Base-by-base conservation (phyloP, 192 early-diverging fungal genomes). In the Coemansia sp. region DNA sequence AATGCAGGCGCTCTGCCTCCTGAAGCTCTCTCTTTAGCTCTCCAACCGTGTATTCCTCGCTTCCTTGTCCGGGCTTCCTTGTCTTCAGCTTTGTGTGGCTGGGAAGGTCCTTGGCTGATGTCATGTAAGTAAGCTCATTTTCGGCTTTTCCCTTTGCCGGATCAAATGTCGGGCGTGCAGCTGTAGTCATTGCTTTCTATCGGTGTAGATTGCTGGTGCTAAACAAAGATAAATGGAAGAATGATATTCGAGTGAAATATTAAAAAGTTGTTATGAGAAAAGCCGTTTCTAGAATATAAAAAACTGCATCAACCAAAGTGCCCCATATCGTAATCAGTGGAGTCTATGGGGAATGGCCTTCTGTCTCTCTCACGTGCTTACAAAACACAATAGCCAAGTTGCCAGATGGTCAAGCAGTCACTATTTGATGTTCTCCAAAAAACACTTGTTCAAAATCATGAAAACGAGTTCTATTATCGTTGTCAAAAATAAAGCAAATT, bases 61-160 rank as follows among this genome's bases (percentile, higher is more conserved):
- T 77, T n/a, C 85, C 83, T 65, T 90, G 90, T 0, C 88, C 91
- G 6, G 85, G 82, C 67, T 87, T 85, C 77, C 91, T 84, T 61
- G 84, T 89, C 66, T 93, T 93, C 64, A 93, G 86, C 64, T 86
- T 87, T 26, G 90, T 92, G 55, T 93, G 89, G 29, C 87, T 84
- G 15, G 90, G 85, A 29, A 93, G 74, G 73, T 91, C 92, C 53
- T 88, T 85, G 30, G 87, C 80, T 28, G 87, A 86, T 29, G 85
- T 85, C 66, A 86, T 82, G 28, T 86, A 84, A 28, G 88, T 87
- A 25, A 89, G 79, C 43, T 83, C 86, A 57, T 84, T 77, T 35
- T 73, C 81, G 21, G 82, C 87, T 55, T 87, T 85, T 59, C 90
- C 90, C 68, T 86, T 84, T 52, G 90, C 90, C 20, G 89, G 87